Percentiles rank a stretch among this genome's conserved stretches.
Evolutionary conservation across 2,329 filamentous ascomycete genomes (phyloP).

Genomic region (Cercospora janseana): DNA sequence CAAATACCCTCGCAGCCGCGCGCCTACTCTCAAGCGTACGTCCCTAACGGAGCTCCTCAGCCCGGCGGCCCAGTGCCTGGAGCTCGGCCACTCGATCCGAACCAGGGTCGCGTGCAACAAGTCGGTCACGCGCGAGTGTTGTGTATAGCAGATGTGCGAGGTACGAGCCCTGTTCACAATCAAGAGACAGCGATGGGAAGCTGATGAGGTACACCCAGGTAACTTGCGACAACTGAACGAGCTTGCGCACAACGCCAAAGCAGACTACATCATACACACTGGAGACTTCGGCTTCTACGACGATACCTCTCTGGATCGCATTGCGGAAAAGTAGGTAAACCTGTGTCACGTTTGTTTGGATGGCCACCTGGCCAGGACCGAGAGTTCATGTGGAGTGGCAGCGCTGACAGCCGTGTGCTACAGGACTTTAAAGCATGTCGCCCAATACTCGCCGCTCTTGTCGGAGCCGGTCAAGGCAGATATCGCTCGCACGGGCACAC

Average conservation of each 20-base stretch:
- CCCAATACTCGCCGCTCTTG: conserved; percentile 94
- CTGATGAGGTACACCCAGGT: conserved; percentile 55
- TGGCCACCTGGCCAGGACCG: no score
- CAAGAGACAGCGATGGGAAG: not conserved
- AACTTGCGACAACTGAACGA: conserved; percentile 95
- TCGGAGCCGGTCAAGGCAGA: conserved; percentile 68
- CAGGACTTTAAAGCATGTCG: conserved; percentile 95
- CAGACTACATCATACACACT: conserved; percentile 97
- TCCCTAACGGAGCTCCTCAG: conserved; percentile 45
- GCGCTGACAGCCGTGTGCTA: no score
- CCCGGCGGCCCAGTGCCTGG: conserved; percentile 40
- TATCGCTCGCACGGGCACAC: conserved; percentile 66
- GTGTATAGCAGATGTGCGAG: conserved; percentile 54
- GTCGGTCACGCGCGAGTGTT: conserved; percentile 50
- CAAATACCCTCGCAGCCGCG: conserved; percentile 53
- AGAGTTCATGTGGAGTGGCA: no score
- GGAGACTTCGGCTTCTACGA: conserved; percentile 99
- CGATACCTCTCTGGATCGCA: conserved; percentile 88
- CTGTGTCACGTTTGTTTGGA: not conserved
- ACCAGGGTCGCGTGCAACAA: conserved; percentile 54
- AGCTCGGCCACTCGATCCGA: conserved; percentile 50
- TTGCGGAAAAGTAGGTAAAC: conserved; percentile 85
- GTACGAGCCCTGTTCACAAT: conserved; percentile 35
- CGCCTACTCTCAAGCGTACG: conserved; percentile 49
- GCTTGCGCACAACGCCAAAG: conserved; percentile 87